A percentile compares a stretch with the other conserved stretches of the same genome.
These are phyloP conservation scores for Sphaceloma murrayae DNA, from an alignment of 2,329 filamentous ascomycete species.

Conservation along the genomic window DNA sequence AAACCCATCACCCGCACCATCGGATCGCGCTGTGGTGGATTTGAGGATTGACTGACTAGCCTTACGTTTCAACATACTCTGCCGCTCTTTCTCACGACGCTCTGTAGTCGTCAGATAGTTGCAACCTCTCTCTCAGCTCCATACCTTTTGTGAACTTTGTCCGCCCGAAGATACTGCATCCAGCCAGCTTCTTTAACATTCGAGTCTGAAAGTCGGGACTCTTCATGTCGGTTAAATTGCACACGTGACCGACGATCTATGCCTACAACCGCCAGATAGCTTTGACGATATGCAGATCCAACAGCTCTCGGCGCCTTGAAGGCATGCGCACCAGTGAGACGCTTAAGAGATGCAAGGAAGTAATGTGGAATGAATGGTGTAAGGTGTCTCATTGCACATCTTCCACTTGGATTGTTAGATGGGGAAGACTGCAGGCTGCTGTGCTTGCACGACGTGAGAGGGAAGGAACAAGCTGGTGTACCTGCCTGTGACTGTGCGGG, in stretches of 20 bases:
- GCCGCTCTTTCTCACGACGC: background rate
- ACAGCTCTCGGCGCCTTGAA: too few relatives aligned
- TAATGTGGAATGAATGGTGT: background rate
- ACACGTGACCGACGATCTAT: background rate
- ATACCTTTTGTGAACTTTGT: background rate
- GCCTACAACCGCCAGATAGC: constrained; percentile 8
- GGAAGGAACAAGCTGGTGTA: too few relatives aligned
- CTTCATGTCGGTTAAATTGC: background rate
- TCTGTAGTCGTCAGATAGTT: background rate
- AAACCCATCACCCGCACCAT: too few relatives aligned
- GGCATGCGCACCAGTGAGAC: background rate
- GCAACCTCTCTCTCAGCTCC: too few relatives aligned
- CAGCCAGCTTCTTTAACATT: background rate
- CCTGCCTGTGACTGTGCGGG: too few relatives aligned
- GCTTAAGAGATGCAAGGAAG: background rate
- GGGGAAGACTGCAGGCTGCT: too few relatives aligned
- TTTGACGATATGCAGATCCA: background rate
- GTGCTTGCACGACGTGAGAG: too few relatives aligned
- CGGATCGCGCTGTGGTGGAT: background rate
- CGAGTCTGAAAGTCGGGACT: background rate
- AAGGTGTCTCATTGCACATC: too few relatives aligned
- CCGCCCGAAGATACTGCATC: background rate
- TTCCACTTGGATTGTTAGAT: too few relatives aligned
- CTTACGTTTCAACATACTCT: background rate
- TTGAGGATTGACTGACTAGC: constrained; percentile 2